Conservation (phyloP, 2,329 filamentous ascomycete species). For the Seiridium cupressi region DNA sequence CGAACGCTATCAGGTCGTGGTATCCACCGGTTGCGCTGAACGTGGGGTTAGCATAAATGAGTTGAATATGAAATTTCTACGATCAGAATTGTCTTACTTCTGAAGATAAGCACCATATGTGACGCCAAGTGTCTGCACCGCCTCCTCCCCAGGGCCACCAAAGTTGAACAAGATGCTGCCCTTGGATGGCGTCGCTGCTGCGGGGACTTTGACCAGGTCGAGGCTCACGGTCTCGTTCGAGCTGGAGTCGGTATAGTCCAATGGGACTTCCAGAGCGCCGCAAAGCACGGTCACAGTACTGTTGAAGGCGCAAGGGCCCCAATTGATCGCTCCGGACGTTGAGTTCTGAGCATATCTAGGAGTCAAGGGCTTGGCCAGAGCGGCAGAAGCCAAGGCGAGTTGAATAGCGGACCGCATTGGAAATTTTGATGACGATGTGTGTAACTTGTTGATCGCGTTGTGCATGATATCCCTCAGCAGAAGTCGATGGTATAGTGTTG, state of each 20-base stretch:
- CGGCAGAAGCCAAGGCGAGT: too few relatives aligned
- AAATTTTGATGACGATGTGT: too few relatives aligned
- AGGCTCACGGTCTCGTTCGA: not conserved
- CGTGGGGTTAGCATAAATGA: not conserved
- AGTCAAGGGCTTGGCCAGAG: too few relatives aligned
- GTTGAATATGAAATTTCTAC: too few relatives aligned
- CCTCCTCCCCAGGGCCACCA: slow-evolving; percentile 9
- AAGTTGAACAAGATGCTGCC: slow-evolving; percentile 13
- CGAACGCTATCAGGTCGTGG: slow-evolving; percentile 19
- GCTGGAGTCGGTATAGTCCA: slow-evolving; percentile 1
- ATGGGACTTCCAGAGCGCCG: not conserved
- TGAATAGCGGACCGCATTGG: too few relatives aligned
- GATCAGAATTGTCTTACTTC: not conserved
- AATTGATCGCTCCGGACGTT: not conserved
- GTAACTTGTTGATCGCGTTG: too few relatives aligned
- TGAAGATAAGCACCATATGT: not conserved
- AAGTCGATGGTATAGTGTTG: too few relatives aligned
- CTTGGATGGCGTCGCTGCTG: slow-evolving; percentile 13
- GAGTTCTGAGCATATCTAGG: not conserved
- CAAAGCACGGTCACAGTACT: not conserved
- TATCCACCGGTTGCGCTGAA: slow-evolving; percentile 16
- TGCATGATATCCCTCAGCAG: too few relatives aligned
- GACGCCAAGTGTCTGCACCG: not conserved
- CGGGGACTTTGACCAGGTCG: not conserved
- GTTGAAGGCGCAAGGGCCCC: not conserved